Conservation (phyloP, 2,329 filamentous ascomycete genomes). For the Hypocreales sp. region DNA sequence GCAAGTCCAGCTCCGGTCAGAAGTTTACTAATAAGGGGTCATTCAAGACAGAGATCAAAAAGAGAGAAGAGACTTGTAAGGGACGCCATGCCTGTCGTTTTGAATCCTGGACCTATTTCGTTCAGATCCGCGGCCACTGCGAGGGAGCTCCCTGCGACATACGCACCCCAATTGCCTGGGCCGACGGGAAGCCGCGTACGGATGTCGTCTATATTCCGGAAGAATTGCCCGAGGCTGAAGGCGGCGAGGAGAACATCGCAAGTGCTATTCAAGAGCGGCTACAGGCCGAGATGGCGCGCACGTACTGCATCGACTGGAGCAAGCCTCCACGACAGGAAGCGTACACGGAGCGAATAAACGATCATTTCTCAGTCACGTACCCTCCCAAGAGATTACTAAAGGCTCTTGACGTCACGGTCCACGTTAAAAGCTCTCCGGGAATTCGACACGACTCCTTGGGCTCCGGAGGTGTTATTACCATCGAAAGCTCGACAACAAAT, state of each 20-base stretch:
- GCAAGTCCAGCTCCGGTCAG: not conserved
- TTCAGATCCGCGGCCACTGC: not conserved
- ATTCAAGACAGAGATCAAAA: not conserved
- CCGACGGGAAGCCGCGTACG: not conserved
- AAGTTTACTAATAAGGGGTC: too few species aligned
- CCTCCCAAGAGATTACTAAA: not conserved
- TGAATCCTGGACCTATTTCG: slow-evolving; percentile 1
- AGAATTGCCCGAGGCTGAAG: not conserved
- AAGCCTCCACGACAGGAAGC: not conserved
- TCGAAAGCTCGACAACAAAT: not conserved
- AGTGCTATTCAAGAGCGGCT: not conserved
- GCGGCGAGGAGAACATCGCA: not conserved
- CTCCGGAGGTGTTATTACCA: not conserved
- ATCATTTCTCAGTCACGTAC: too few species aligned
- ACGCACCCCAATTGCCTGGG: not conserved
- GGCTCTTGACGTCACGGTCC: not conserved
- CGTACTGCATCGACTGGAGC: slow-evolving; percentile 1
- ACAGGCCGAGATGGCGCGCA: not conserved
- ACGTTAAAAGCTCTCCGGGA: not conserved
- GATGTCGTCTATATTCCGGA: not conserved
- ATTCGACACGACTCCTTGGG: not conserved
- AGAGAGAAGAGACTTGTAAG: not conserved
- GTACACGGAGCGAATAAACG: not conserved
- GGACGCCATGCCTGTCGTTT: not conserved
- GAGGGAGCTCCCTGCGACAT: not conserved